Base-by-base conservation (phyloP, 2,329 filamentous ascomycete genomes). In the Talaromyces sp. region DNA sequence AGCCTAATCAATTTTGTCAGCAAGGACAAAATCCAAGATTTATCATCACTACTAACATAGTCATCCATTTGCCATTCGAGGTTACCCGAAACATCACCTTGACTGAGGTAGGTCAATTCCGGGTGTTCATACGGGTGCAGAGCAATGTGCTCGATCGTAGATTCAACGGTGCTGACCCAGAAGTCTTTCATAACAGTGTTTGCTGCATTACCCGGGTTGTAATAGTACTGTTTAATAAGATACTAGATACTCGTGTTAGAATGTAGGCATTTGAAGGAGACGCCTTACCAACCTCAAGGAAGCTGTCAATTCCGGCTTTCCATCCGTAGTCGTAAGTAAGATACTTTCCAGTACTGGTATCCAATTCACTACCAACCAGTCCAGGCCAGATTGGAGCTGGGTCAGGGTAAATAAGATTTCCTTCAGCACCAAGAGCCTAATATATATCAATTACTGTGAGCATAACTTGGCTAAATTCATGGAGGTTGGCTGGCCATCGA, bases 31-130 rank as follows among this genome's bases (percentile, higher is more conserved):
- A 19, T 6, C 50, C 5, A 14, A 12, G 10, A 21, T 3, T 12
- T 8, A 19, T 31, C 6, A 21, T 31, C 10, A 56, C 11, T 32
- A 56, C 29, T 41, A 29, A 66, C 63, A 48, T 66, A 66, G 51
- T 68, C 66, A 61, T 68, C 65, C 63, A 66, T 67, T 21, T 58
- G 51, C 63, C 62, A 65, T 61, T 63, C 66, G 14, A 67, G 61
- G 53, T 31, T 66, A 46, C 66, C 65, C 21, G 65, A 61, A 1
- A 48, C n/a, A 27, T 67, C 65, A 26, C 63, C 57, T 43, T 63
- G 59, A 19, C 61, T 65, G 11, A 67, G 52, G 55, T 65, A 67
- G n/a, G 64, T 67, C 12, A 67, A 54, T 26, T 67, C 63, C 3
- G 65, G 62, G 17, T 62, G 52, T 3, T 65, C 31, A 35, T 66